Percentiles rank a stretch among this genome's conserved stretches.
Conservation (phyloP, 1,139 yeast genomes). For the Taiozyma onychis region DNA sequence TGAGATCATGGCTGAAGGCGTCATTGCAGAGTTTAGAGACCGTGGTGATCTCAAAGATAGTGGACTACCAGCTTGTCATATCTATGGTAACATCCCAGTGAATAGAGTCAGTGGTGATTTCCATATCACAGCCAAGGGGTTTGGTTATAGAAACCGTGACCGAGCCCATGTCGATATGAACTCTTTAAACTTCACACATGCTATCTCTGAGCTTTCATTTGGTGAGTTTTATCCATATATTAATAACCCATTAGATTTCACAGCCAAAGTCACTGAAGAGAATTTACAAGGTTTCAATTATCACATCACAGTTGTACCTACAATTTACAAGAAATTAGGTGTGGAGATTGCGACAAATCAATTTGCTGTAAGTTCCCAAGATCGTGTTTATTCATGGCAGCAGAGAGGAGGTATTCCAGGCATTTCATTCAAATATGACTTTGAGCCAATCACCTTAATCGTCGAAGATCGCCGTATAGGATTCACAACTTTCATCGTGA, state of each 20-base stretch:
- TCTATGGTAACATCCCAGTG: conserved; percentile 82
- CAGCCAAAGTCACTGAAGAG: conserved; percentile 50
- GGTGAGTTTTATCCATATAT: conserved; percentile 87
- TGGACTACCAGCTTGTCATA: conserved; percentile 78
- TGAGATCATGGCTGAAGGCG: conserved; percentile 56
- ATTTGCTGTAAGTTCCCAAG: conserved; percentile 51
- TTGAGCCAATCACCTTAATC: conserved; percentile 76
- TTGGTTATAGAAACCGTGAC: conserved; percentile 44
- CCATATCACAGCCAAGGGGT: conserved; percentile 74
- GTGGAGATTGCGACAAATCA: conserved; percentile 75
- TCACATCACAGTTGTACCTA: conserved; percentile 78
- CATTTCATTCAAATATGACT: conserved; percentile 74
- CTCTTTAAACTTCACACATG: conserved; percentile 73
- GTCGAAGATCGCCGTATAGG: conserved; percentile 69
- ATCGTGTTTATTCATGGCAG: conserved; percentile 19
- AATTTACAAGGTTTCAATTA: conserved; percentile 51
- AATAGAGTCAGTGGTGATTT: conserved; percentile 83
- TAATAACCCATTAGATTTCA: conserved; percentile 78
- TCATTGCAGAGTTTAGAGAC: conserved; percentile 56
- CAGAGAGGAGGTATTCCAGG: conserved; percentile 55
- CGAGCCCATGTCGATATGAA: conserved; percentile 41
- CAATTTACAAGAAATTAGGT: conserved; percentile 67
- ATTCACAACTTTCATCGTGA: conserved; percentile 70
- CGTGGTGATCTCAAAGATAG: conserved; percentile 25
- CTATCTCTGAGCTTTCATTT: conserved; percentile 80